A percentile compares a stretch with the other conserved stretches of the same genome.
Conservation (phyloP, 257 asterid genomes). For the Echites panduratus region DNA sequence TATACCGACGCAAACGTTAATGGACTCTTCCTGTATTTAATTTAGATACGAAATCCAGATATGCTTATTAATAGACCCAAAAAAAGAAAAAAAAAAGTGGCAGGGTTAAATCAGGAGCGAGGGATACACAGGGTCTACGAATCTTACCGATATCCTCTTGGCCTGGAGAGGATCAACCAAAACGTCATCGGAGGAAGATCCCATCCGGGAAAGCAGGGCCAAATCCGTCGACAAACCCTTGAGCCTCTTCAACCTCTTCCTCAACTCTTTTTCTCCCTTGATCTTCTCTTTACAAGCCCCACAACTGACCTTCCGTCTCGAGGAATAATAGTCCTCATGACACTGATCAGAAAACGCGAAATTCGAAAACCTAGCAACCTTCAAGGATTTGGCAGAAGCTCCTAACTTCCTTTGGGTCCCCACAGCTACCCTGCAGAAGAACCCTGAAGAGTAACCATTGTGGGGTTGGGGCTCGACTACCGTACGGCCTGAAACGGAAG, state of each 20-base stretch:
- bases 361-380: not conserved
- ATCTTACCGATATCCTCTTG: constrained; percentile 51
- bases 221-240: constrained; percentile 54
- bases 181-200: constrained; percentile 12
- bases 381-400: not conserved
- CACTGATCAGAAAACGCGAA: constrained; percentile 43
- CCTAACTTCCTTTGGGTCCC: not conserved
- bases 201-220: constrained; percentile 42
- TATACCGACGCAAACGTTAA: not conserved
- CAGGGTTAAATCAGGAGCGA: too few relatives aligned
- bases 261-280: constrained; percentile 35
- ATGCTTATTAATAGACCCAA: too few relatives aligned
- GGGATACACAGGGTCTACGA: not conserved
- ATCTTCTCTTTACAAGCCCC: constrained; percentile 17
- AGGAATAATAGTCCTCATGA: constrained; percentile 46
- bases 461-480: not conserved
- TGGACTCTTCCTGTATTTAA: not conserved
- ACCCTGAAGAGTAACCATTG: not conserved
- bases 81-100: too few relatives aligned
- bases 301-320: constrained; percentile 21
- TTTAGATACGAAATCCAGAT: not conserved
- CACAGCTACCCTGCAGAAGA: not conserved
- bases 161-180: constrained; percentile 45
- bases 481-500: not conserved
- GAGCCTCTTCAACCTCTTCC: constrained; percentile 58